Base-by-base conservation (phyloP, 805 yeast genomes). In the Metschnikowia noctiluminum region DNA sequence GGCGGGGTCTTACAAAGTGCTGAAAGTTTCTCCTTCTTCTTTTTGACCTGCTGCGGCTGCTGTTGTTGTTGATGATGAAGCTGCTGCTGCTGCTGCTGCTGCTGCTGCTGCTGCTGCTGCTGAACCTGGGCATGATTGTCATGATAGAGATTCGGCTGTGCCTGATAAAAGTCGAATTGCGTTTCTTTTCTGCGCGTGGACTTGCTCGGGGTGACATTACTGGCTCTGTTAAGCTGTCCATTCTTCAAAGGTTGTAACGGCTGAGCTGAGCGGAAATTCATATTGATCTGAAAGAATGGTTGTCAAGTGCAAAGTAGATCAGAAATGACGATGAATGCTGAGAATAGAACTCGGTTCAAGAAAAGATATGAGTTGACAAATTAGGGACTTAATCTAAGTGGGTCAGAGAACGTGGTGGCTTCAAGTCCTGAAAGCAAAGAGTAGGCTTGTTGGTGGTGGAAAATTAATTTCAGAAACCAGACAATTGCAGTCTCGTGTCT, bases 1-100 rank as follows among this genome's bases (percentile, higher is more conserved):
- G 99, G 99, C 2, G 99, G 99, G 2, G 99, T 94, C 68, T 89
- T 89, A 69, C 99, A 94, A 45, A 94, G 76, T 0, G 97, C 81
- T 2, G 96, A 87, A 38, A 89, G 75, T 67, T 92, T 92, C 65
- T 89, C 96, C 68, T 87, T 90, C 74, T 85, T 85, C 78, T 86
- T 88, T 66, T 81, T 52, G 30, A 40, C 57, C 21, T 61, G 64
- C 40, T 57, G 64, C 38, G 56, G 62, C 26, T 53, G 32, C 6
- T 30, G 32, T 9, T 30, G 32, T 30, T 30, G 32, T 2, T 30
- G 32, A 10, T 30, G 32, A 12, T 3, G n/a, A n/a, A n/a, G 61
- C 30, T 48, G 51, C 42, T 60, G 64, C 40, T 58, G 65, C 39
- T 59, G 63, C 32, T 54, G 61, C 30, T 48, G 51, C 42, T 60